Base-by-base conservation (phyloP, 805 yeast genomes). In the Hanseniaspora vineae region DNA sequence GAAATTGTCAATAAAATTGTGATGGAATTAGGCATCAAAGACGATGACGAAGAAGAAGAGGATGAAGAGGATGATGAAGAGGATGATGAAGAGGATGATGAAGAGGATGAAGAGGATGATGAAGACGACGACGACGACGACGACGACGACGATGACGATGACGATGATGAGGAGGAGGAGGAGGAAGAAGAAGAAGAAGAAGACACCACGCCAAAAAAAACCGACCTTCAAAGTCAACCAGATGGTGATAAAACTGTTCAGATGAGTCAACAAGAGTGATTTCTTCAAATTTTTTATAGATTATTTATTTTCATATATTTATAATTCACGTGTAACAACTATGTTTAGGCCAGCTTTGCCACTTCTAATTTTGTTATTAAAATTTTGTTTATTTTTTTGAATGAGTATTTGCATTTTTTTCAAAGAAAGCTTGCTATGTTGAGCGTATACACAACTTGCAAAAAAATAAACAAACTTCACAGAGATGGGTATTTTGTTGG, bases 1-100 rank as follows among this genome's bases (percentile, higher is more conserved):
- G 97, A 89, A 62, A 82, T 92, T 56, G 96, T 88, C 17, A 94
- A 88, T 60, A 78, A 80, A 56, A 73, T 86, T 44, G 94, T 84
- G 18, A 71, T 80, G 65, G 82, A 81, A 59, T 67, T 88, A 53
- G 77, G 81, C 53, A 72, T 79, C 49, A 66, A 75, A 72, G 80
- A 81, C 17, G 74, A 76, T 46, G 75, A 69, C 31, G 79, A 74
- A 12, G 73, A 71, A 31, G 75, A 69, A 12, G 73, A 69, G 18
- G 74, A 66, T 14, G 72, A 71, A 0, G 74, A 69, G 3, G 66
- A 69, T 8, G 72, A 69, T 5, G 70, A 70, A 9, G 70, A 65
- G 1, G 68, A 62, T 1, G 67, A 66, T n/a, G 71, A 66, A 12
- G 65, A 58, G 10, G 62, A 64, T 2, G 72, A 66, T 10, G 70